A percentile compares a stretch with the other conserved stretches of the same genome.
These are phyloP conservation scores for Phialocephala subalpina DNA, from an alignment of 2,329 filamentous ascomycete species.

Conservation along the genomic window DNA sequence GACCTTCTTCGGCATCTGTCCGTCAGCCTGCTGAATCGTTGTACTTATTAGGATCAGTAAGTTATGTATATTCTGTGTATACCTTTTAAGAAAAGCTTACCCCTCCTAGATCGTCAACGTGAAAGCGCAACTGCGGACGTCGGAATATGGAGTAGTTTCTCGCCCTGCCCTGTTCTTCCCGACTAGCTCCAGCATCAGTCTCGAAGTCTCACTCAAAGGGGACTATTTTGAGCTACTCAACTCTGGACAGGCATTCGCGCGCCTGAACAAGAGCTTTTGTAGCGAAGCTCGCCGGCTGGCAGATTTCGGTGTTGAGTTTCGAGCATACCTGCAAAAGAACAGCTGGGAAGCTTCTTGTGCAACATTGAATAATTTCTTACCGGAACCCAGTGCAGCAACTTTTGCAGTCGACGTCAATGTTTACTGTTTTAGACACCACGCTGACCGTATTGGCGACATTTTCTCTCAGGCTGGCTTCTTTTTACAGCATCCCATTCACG, in stretches of 20 bases:
- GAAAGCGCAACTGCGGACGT: constrained; percentile 6
- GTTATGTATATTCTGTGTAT: neutral
- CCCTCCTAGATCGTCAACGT: constrained; percentile 8
- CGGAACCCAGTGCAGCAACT: neutral
- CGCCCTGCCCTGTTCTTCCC: constrained; percentile 1
- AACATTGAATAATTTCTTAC: constrained; percentile 8
- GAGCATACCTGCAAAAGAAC: constrained; percentile 3
- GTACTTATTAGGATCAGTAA: constrained; percentile 11
- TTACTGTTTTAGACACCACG: constrained; percentile 7
- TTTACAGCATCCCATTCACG: constrained; percentile 4
- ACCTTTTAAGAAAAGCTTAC: constrained; percentile 3
- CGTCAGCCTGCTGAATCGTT: constrained; percentile 2
- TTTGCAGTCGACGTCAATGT: constrained; percentile 10
- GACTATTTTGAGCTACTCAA: constrained; percentile 12
- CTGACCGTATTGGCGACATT: constrained; percentile 12
- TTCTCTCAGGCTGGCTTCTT: constrained; percentile 13
- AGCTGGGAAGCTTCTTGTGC: constrained; percentile 3
- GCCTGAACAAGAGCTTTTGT: constrained; percentile 10
- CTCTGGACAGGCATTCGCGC: constrained; percentile 4
- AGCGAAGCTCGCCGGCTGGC: constrained; percentile 7
- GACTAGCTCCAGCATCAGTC: constrained; percentile 6
- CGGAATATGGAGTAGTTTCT: neutral
- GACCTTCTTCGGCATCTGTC: constrained; percentile 5
- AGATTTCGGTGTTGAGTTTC: constrained; percentile 7
- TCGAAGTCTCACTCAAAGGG: constrained; percentile 6